Evolutionary conservation across 2,329 filamentous ascomycete genomes (phyloP).

Genomic region (Pyrenophora tritici-repentis): DNA sequence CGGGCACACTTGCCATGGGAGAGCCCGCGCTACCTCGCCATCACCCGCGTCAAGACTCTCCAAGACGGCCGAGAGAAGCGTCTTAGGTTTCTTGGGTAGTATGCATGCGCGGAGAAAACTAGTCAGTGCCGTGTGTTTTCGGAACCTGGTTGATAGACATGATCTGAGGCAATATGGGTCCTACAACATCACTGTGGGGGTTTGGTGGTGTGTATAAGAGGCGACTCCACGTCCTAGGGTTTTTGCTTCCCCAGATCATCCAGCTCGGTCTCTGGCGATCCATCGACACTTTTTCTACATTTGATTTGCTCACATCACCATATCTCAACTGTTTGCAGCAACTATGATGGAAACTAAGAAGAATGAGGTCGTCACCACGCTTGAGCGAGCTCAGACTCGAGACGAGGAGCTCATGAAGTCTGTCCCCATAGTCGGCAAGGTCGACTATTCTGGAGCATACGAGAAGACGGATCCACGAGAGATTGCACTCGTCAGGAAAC

Average conservation of each 20-base stretch:
- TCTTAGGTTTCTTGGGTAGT: slow-evolving; percentile 29
- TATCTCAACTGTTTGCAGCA: background rate
- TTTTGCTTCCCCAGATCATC: slow-evolving; percentile 33
- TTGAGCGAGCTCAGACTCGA: slow-evolving; percentile 33
- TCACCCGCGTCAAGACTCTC: slow-evolving; percentile 19
- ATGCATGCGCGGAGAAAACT: slow-evolving; percentile 19
- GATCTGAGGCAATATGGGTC: slow-evolving; percentile 3
- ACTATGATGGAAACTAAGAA: slow-evolving; percentile 32
- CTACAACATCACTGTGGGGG: background rate
- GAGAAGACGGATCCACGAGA: slow-evolving; percentile 44
- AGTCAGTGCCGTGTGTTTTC: slow-evolving; percentile 17
- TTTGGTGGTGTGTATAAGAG: slow-evolving; percentile 25
- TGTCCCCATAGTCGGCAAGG: slow-evolving; percentile 29
- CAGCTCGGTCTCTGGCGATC: slow-evolving; percentile 25
- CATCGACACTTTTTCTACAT: slow-evolving; percentile 14
- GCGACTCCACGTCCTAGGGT: slow-evolving; percentile 21
- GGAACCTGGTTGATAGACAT: slow-evolving; percentile 13
- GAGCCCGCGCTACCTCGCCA: slow-evolving; percentile 12
- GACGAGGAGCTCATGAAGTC: slow-evolving; percentile 31
- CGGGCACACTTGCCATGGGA: slow-evolving; percentile 16
- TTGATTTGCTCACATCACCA: background rate
- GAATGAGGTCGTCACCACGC: slow-evolving; percentile 33
- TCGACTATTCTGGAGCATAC: slow-evolving; percentile 42
- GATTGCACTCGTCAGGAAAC: slow-evolving; percentile 41
- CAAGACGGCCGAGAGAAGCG: slow-evolving; percentile 32